Evolutionary conservation across 2,329 filamentous ascomycete species (phyloP).

Genomic region (Leptoxyphium fumago): DNA sequence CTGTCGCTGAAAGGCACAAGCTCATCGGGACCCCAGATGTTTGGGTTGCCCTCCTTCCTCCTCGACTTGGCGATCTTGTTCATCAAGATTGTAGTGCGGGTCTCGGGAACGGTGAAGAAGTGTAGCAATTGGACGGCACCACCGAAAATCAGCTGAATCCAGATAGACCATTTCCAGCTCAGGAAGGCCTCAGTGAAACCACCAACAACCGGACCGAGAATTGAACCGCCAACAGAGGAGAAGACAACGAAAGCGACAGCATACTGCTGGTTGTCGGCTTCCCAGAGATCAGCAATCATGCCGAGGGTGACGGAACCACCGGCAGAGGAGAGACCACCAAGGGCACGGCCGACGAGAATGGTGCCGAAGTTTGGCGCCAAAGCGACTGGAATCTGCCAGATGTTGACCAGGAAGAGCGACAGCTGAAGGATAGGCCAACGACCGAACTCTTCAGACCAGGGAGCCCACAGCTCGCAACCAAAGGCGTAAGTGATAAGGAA

Average conservation of each 20-base stretch:
- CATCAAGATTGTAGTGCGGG: conserved; percentile 64
- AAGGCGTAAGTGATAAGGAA: conserved; percentile 41
- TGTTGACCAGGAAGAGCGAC: conserved; percentile 37
- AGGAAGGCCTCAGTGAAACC: conserved; percentile 27
- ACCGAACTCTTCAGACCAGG: conserved; percentile 39
- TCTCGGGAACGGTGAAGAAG: conserved; percentile 58
- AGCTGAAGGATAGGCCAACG: conserved; percentile 37
- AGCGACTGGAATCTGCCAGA: conserved; percentile 38
- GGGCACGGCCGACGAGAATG: conserved; percentile 31
- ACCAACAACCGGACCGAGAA: conserved; percentile 23
- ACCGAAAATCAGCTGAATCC: conserved; percentile 77
- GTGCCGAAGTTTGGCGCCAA: conserved; percentile 31
- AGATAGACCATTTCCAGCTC: conserved; percentile 64
- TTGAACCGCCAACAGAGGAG: conserved; percentile 23
- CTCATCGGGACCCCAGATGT: conserved; percentile 65
- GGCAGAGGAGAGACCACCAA: conserved; percentile 46
- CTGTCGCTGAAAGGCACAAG: conserved; percentile 34
- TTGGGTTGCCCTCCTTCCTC: conserved; percentile 43
- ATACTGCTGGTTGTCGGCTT: conserved; percentile 44
- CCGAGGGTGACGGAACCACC: conserved; percentile 52
- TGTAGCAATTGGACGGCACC: conserved; percentile 49
- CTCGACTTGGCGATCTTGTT: conserved; percentile 64
- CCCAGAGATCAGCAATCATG: conserved; percentile 52
- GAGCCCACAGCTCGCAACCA: conserved; percentile 38
- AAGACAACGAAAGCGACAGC: conserved; percentile 46